Evolutionary conservation across 257 asterid species (phyloP).

Genomic region (Nicotiana otophora): DNA sequence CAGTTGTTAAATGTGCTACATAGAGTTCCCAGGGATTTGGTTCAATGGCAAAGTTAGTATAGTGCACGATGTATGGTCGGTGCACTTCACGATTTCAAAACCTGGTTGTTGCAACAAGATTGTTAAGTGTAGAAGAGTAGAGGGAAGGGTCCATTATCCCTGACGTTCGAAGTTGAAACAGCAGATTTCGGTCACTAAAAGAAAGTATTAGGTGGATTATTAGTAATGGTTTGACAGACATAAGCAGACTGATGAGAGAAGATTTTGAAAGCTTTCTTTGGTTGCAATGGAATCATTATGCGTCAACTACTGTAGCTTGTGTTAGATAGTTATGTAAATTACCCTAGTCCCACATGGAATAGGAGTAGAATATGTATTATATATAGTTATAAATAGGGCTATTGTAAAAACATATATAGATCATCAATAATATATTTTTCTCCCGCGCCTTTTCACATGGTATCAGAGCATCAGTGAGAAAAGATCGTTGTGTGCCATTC

Average conservation of each 20-base stretch:
- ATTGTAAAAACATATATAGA: too few species aligned
- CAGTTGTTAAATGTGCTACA: neutral
- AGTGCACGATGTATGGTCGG: neutral
- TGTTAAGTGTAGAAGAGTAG: neutral
- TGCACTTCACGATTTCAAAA: too few species aligned
- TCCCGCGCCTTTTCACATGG: too few species aligned
- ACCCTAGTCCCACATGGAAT: too few species aligned
- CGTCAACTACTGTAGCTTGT: too few species aligned
- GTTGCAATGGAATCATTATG: neutral
- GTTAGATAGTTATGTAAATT: too few species aligned
- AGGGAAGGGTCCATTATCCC: neutral
- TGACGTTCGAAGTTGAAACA: neutral
- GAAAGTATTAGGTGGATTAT: neutral
- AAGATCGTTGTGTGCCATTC: too few species aligned
- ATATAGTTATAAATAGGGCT: too few species aligned
- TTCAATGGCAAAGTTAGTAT: neutral
- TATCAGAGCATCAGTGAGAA: too few species aligned
- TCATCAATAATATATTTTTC: too few species aligned
- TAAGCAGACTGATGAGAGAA: neutral
- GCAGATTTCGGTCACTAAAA: neutral
- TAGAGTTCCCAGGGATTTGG: neutral
- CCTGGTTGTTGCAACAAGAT: neutral
- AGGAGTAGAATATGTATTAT: too few species aligned
- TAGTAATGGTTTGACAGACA: neutral
- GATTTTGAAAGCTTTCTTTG: neutral